phyloP scores from a whole-genome alignment of 2,329 filamentous ascomycete genomes.

The Arthroderma uncinatum region DNA sequence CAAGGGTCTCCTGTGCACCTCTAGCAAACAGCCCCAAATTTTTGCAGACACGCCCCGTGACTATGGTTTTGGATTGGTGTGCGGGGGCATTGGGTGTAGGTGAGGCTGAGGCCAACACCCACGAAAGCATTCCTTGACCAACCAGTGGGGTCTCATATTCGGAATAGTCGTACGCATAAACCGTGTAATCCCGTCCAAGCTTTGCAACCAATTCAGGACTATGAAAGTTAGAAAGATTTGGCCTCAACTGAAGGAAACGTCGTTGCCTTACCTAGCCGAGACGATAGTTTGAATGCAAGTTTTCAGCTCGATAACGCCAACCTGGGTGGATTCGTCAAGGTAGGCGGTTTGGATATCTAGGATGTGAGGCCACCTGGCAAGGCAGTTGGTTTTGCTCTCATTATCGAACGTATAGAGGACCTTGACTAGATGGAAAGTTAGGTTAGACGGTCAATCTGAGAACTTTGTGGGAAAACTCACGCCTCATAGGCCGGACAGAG shows the following conservation, averaged over 20 bases:
- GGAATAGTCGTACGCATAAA: conserved; percentile 94
- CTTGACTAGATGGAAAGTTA: conserved; percentile 56
- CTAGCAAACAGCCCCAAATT: conserved; percentile 77
- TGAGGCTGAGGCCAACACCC: conserved; percentile 56
- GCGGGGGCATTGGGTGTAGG: conserved; percentile 44
- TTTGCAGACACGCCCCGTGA: conserved; percentile 82
- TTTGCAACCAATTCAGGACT: conserved; percentile 78
- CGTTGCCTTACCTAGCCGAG: conserved; percentile 44
- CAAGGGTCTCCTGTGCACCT: conserved; percentile 70
- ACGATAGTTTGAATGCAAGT: conserved; percentile 77
- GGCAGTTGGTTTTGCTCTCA: conserved; percentile 75
- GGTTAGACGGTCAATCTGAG: conserved; percentile 9
- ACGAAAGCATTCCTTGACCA: conserved; percentile 89
- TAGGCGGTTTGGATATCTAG: conserved; percentile 69
- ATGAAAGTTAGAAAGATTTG: neutral
- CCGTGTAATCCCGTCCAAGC: conserved; percentile 73
- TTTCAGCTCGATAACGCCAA: conserved; percentile 79
- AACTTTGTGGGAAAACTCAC: conserved; percentile 39
- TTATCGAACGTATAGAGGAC: conserved; percentile 93
- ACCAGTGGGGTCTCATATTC: conserved; percentile 88
- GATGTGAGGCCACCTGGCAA: conserved; percentile 72
- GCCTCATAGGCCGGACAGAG: conserved; percentile 54
- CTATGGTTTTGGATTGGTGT: conserved; percentile 52
- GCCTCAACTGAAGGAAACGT: conserved; percentile 32
- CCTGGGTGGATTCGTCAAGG: conserved; percentile 66